Conservation (phyloP, 106 monocot genomes). For the Dendrobium officinale region DNA sequence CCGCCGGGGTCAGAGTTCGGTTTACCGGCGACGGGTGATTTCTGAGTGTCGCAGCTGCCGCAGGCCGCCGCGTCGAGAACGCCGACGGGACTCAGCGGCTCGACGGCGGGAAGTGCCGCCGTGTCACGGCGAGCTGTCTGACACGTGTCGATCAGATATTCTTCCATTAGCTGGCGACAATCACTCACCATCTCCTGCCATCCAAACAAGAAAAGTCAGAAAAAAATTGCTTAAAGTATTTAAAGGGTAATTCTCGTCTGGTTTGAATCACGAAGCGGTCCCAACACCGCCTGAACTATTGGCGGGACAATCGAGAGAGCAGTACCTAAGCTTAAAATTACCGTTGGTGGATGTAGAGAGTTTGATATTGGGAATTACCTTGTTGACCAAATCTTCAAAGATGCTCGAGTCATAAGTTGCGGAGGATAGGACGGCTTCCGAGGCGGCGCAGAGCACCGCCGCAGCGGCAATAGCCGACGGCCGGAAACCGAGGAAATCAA, state of each 20-base stretch:
- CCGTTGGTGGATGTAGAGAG: not conserved
- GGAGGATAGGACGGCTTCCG: constrained; percentile 17
- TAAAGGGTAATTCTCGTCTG: not conserved
- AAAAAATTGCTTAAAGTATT: not conserved
- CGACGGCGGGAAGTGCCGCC: constrained; percentile 5
- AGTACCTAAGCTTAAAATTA: not conserved
- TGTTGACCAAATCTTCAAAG: constrained; percentile 20
- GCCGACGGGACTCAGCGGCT: constrained; percentile 52
- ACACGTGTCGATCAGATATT: constrained; percentile 44
- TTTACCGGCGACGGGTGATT: constrained; percentile 5
- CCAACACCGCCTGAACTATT: not conserved
- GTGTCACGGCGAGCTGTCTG: not conserved
- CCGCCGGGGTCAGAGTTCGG: not conserved
- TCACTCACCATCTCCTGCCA: constrained; percentile 39
- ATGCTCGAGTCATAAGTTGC: constrained; percentile 3
- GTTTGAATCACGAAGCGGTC: not conserved
- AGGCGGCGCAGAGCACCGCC: constrained; percentile 34
- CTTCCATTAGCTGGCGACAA: constrained; percentile 56
- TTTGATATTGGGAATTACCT: constrained; percentile 22
- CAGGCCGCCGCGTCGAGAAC: constrained; percentile 72
- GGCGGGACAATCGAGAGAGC: not conserved
- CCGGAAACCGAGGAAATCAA: constrained; percentile 43
- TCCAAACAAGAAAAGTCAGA: not conserved
- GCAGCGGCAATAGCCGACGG: constrained; percentile 61
- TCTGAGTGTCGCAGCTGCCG: constrained; percentile 44